Evolutionary conservation across 2,329 filamentous ascomycete genomes (phyloP).

Genomic region (Chaetomium sp.): DNA sequence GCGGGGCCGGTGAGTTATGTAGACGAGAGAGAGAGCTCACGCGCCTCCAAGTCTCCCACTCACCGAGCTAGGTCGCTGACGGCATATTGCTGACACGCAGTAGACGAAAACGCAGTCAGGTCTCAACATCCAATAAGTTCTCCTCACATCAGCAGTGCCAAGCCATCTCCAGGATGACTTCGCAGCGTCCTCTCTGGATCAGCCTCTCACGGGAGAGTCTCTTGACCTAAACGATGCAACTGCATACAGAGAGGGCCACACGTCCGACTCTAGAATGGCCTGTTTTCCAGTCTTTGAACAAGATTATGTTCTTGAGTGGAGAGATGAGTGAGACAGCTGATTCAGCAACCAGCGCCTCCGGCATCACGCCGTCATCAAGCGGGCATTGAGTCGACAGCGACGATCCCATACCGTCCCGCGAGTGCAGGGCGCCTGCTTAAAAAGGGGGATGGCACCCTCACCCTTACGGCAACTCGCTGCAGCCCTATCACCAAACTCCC

Average conservation of each 20-base stretch:
- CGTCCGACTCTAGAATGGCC: background rate
- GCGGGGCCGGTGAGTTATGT: background rate
- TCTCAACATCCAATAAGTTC: constrained; percentile 14
- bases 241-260: constrained; percentile 4
- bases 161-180: constrained; percentile 9
- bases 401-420: background rate
- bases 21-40: background rate
- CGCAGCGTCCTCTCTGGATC: background rate
- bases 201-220: constrained; percentile 3
- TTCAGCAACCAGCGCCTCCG: constrained; percentile 31
- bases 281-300: background rate
- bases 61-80: constrained; percentile 1
- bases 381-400: background rate
- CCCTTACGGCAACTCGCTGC: background rate
- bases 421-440: background rate
- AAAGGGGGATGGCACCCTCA: background rate
- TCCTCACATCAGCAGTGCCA: constrained; percentile 21
- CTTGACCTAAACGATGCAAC: constrained; percentile 10
- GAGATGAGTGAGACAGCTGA: constrained; percentile 29
- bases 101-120: constrained; percentile 13
- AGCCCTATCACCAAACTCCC: background rate
- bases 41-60: background rate
- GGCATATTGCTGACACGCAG: constrained; percentile 26
- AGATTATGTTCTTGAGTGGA: constrained; percentile 13
- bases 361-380: background rate